phyloP scores from a whole-genome alignment of 352 stramenopile genomes.

The Globisporangium abappressorium region DNA sequence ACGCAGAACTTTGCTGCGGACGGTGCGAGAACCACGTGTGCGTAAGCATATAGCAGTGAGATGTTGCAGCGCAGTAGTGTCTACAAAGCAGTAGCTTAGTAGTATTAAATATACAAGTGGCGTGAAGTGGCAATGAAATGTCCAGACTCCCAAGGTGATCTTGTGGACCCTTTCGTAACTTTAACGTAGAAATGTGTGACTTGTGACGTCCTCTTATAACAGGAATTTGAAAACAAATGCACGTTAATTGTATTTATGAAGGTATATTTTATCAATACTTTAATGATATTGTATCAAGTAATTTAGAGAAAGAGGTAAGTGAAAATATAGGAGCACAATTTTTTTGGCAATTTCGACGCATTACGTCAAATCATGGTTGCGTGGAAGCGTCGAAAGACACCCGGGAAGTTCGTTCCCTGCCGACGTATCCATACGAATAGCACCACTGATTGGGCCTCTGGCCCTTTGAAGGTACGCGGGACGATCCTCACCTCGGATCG shows the following conservation, averaged over 20 bases:
- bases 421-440: too few species aligned
- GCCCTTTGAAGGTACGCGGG: too few species aligned
- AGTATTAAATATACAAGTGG: background rate
- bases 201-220: background rate
- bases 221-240: background rate
- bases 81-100: background rate
- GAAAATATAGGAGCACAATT: too few species aligned
- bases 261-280: background rate
- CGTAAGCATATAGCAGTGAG: constrained; percentile 25
- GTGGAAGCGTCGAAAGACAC: too few species aligned
- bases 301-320: too few species aligned
- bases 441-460: too few species aligned
- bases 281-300: background rate
- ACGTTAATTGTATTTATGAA: background rate
- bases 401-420: too few species aligned
- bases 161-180: background rate
- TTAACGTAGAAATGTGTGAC: constrained; percentile 1
- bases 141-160: background rate
- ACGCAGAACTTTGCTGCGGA: constrained; percentile 24
- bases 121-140: background rate
- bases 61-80: background rate
- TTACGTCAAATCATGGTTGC: too few species aligned
- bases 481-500: too few species aligned
- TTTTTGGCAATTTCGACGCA: too few species aligned
- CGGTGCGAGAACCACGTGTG: constrained; percentile 4